Percentiles rank a stretch among this genome's conserved stretches.
These are phyloP conservation scores for Lichtheimia corymbifera DNA, from an alignment of 371 early-diverging fungal genomes.

Conservation along the genomic window DNA sequence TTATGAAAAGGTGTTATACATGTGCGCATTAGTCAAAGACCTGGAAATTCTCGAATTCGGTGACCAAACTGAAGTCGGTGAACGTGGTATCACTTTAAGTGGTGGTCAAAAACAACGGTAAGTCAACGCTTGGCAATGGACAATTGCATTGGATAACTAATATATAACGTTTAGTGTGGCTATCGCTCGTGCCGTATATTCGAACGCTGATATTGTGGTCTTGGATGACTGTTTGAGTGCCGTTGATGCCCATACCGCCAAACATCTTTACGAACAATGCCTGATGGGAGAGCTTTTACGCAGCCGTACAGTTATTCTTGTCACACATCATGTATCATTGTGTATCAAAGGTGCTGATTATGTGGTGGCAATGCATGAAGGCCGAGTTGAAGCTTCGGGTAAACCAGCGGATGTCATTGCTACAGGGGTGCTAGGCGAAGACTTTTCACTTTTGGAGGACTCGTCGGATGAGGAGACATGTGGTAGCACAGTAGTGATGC, in stretches of 20 bases:
- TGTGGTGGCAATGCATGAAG: conserved; percentile 73
- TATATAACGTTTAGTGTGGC: conserved; percentile 40
- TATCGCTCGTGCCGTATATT: conserved; percentile 80
- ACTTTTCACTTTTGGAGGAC: conserved; percentile 19
- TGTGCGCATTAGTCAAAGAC: conserved; percentile 78
- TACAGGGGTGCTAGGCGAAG: conserved; percentile 52
- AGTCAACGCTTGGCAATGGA: background rate
- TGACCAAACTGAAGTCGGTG: conserved; percentile 89
- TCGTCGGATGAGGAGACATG: conserved; percentile 20
- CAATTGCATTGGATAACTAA: background rate
- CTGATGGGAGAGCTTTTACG: conserved; percentile 64
- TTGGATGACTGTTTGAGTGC: conserved; percentile 83
- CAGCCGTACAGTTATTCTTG: conserved; percentile 82
- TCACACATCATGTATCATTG: conserved; percentile 81
- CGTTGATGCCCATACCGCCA: conserved; percentile 86
- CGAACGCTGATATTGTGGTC: conserved; percentile 65
- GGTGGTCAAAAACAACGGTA: conserved; percentile 86
- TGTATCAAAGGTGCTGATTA: conserved; percentile 71
- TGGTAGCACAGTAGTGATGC: conserved; percentile 7
- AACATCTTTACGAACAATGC: conserved; percentile 72
- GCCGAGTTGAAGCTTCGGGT: conserved; percentile 63
- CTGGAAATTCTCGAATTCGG: conserved; percentile 79
- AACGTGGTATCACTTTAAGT: conserved; percentile 83
- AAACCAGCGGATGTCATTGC: conserved; percentile 44
- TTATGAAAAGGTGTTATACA: conserved; percentile 65